Evolutionary conservation across 352 stramenopile genomes (phyloP), one percentile per base, ranked within the genome.

Genomic region (Phytophthora boehmeriae): DNA sequence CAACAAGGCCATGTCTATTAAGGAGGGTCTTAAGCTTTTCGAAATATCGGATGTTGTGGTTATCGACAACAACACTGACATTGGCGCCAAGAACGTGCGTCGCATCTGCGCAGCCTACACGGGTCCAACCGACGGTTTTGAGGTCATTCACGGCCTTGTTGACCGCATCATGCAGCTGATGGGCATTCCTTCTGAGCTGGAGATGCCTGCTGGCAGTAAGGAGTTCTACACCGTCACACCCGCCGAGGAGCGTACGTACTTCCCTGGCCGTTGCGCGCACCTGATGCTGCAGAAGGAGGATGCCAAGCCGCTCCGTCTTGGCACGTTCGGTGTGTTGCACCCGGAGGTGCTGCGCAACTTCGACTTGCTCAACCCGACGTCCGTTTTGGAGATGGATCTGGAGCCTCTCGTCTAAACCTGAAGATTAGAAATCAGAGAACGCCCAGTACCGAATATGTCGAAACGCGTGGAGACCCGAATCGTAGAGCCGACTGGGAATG

Each of bases 11-110:
- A 92, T 97, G 74, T 96, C 90, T 52, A 97, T 99, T 61, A 98
- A 98, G 54, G 88, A 97, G 20, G 98, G 98, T 1, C 88, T 99
- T 45, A 99, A 99, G 75, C 83, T 99, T 28, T 99, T 99, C 76
- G 98, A 99, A 80, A 89, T 99, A 53, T 98, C 91, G 65, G 98
- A 99, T 73, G 97, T 99, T 1, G 97, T 99, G n/a, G 48, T 99
- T 17, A 83, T 97, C 16, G 97, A 99, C 76, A 64, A 88, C 48
- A 75, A 89, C 38, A 88, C 91, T 23, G 92, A 97, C 61, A 95
- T 99, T 8, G 98, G 98, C 47, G 96, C 97, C 17, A 92, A 91
- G 56, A 99, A 99, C 80, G 82, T 95, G 54, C 86, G 98, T 48
- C 86, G 95, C 39, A 86, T 99, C 22, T 98, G 94, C 46, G 97